phyloP scores from a whole-genome alignment of 345 rosid genomes.

The Dipteronia sinensis region DNA sequence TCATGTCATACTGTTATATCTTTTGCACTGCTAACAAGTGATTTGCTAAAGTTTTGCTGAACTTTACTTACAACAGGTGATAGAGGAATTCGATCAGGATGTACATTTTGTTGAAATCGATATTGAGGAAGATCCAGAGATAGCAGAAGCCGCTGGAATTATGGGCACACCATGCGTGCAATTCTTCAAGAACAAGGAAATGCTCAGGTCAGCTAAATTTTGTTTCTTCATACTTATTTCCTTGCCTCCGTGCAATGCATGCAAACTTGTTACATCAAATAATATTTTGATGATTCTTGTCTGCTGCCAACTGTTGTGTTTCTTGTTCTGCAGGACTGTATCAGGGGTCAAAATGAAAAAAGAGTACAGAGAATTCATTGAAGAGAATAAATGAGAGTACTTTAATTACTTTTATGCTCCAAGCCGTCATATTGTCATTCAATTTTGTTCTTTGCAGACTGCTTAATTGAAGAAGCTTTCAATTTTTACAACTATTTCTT shows the following conservation, averaged over 20 bases:
- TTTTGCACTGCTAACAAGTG: background rate
- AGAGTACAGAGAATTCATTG: constrained; percentile 89
- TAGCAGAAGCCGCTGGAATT: constrained; percentile 95
- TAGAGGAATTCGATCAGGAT: constrained; percentile 81
- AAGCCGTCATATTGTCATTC: constrained; percentile 30
- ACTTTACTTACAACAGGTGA: constrained; percentile 54
- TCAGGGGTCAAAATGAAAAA: constrained; percentile 96
- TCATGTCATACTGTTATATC: background rate
- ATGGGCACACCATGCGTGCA: constrained; percentile 99
- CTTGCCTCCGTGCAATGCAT: background rate
- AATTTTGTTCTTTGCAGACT: constrained; percentile 40
- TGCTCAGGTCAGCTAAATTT: constrained; percentile 61
- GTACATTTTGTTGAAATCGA: constrained; percentile 96
- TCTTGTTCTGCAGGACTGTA: constrained; percentile 52
- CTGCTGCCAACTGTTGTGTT: background rate
- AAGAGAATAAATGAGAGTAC: constrained; percentile 65
- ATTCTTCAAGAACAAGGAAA: constrained; percentile 91
- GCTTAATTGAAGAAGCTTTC: constrained; percentile 29
- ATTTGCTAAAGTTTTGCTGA: background rate
- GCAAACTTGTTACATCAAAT: background rate
- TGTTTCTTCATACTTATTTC: constrained; percentile 5
- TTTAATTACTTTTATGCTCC: constrained; percentile 12
- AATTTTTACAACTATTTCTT: constrained; percentile 17
- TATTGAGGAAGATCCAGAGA: constrained; percentile 92
- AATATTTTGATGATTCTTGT: background rate